Percentiles rank a stretch among this genome's conserved stretches.
These are phyloP conservation scores for Gyrodon lividus DNA, from an alignment of 768 basidiomycete species.

Conservation along the genomic window DNA sequence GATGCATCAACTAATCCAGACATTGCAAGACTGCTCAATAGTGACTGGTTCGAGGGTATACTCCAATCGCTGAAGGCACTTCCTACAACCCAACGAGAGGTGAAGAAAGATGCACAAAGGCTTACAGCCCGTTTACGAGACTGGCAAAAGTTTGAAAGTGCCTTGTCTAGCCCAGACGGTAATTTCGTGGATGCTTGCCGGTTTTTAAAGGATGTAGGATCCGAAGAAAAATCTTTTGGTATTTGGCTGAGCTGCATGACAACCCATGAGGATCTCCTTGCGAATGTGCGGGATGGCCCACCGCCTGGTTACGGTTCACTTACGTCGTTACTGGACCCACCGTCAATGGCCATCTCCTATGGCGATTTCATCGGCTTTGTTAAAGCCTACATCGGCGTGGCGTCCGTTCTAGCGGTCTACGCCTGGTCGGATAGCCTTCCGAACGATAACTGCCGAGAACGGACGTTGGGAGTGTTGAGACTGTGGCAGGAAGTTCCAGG, in stretches of 20 bases:
- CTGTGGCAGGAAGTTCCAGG: constrained; percentile 50
- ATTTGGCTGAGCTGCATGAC: constrained; percentile 73
- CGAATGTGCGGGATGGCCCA: constrained; percentile 25
- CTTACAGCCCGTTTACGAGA: constrained; percentile 51
- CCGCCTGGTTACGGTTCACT: constrained; percentile 30
- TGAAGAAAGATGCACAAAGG: constrained; percentile 45
- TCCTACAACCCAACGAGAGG: constrained; percentile 38
- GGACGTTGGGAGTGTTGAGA: constrained; percentile 55
- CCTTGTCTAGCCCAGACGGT: constrained; percentile 51
- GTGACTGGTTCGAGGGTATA: constrained; percentile 29
- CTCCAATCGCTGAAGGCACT: constrained; percentile 22
- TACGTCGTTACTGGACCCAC: constrained; percentile 38
- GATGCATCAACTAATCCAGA: constrained; percentile 67
- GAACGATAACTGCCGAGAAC: constrained; percentile 60
- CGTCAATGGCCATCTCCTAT: constrained; percentile 35
- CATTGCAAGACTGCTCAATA: constrained; percentile 53
- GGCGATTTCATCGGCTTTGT: constrained; percentile 64
- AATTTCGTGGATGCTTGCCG: constrained; percentile 48
- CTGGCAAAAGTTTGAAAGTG: constrained; percentile 63
- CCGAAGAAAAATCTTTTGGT: constrained; percentile 66
- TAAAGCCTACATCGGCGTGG: constrained; percentile 65
- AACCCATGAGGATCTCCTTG: constrained; percentile 50
- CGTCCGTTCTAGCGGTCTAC: constrained; percentile 65
- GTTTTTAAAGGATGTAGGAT: constrained; percentile 59
- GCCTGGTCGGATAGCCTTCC: constrained; percentile 81